Evolutionary conservation across 2,329 filamentous ascomycete species (phyloP).

Genomic region (Penicillium brevicompactum): DNA sequence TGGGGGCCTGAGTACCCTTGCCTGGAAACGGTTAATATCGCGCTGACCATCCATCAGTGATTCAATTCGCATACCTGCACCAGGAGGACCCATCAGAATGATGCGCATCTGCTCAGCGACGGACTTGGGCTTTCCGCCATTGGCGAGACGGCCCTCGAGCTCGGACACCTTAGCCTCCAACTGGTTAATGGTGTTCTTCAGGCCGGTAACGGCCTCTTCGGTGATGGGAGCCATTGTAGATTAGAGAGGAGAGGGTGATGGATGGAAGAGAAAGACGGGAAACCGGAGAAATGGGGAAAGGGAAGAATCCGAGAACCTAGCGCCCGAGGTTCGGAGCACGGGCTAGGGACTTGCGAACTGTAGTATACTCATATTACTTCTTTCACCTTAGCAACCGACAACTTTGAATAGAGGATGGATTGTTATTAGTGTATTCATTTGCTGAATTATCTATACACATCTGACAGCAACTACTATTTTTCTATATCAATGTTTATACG

Average conservation of each 20-base stretch:
- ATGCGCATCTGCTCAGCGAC: constrained; percentile 75
- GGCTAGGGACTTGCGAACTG: not conserved
- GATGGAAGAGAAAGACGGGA: constrained; percentile 15
- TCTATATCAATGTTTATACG: not conserved
- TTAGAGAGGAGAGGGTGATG: constrained; percentile 20
- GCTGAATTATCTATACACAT: too few species aligned
- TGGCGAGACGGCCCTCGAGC: constrained; percentile 72
- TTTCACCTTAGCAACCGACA: too few species aligned
- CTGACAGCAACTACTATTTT: too few species aligned
- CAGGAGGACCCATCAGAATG: constrained; percentile 96
- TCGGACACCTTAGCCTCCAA: constrained; percentile 85
- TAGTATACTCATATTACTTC: too few species aligned
- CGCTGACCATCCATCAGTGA: not conserved
- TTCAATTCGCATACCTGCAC: constrained; percentile 69
- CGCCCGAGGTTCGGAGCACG: constrained; percentile 36
- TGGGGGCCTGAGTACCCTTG: constrained; percentile 97
- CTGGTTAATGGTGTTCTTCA: constrained; percentile 79
- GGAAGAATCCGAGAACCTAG: constrained; percentile 31
- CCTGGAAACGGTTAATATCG: constrained; percentile 56
- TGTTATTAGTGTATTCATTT: too few species aligned
- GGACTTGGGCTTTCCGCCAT: constrained; percentile 53
- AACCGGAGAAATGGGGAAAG: constrained; percentile 27
- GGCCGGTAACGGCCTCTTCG: constrained; percentile 75
- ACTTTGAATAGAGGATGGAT: too few species aligned
- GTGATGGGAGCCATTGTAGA: constrained; percentile 82